Conservation (phyloP, 768 basidiomycete genomes). For the Calocybe gangraenosa region DNA sequence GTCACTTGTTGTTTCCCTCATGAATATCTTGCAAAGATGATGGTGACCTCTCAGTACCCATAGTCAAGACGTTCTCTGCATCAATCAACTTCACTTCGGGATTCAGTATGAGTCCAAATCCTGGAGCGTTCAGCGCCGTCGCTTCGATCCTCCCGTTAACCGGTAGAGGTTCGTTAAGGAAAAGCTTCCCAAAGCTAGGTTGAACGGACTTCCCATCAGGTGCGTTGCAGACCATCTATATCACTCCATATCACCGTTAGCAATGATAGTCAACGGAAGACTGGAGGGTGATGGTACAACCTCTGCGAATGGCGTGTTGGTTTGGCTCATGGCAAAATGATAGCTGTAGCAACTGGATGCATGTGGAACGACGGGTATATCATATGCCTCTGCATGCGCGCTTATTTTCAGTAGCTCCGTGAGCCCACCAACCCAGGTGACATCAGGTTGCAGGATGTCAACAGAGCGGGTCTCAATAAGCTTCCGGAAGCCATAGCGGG, state of each 20-base stretch:
- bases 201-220: slow-evolving; percentile 10
- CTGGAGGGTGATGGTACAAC: too few relatives aligned
- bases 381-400: slow-evolving; percentile 37
- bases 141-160: slow-evolving; percentile 31
- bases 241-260: background rate
- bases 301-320: slow-evolving; percentile 16
- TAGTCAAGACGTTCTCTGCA: slow-evolving; percentile 3
- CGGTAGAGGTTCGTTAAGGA: slow-evolving; percentile 36
- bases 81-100: slow-evolving; percentile 18
- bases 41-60: background rate
- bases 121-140: slow-evolving; percentile 26
- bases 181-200: slow-evolving; percentile 30
- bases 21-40: background rate
- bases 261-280: slow-evolving; percentile 6
- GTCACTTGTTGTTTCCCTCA: too few relatives aligned
- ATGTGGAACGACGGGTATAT: slow-evolving; percentile 44
- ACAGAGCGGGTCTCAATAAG: slow-evolving; percentile 25
- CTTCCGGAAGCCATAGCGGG: slow-evolving; percentile 27
- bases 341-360: slow-evolving; percentile 45
- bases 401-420: slow-evolving; percentile 28
- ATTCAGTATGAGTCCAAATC: slow-evolving; percentile 38
- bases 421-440: slow-evolving; percentile 27
- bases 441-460: slow-evolving; percentile 26
- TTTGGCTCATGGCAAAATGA: slow-evolving; percentile 40
- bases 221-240: slow-evolving; percentile 12